Conservation (phyloP, 495 filamentous ascomycete species). For the Haplographium delicatum region DNA sequence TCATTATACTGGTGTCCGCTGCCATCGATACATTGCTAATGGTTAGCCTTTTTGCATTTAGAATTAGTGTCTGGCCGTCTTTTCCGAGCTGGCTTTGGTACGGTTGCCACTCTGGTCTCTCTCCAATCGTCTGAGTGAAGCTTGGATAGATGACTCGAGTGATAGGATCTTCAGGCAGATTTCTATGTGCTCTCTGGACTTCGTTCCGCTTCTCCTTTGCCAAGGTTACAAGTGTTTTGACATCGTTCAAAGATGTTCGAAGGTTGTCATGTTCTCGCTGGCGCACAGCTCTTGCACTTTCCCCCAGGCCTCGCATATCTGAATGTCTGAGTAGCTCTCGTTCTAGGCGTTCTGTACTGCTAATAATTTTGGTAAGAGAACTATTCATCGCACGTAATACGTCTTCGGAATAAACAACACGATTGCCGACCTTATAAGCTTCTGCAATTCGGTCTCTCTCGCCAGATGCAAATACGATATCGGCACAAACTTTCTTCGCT, state of each 20-base stretch:
- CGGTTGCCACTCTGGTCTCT: neutral
- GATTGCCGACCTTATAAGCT: conserved; percentile 1
- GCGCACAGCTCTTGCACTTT: neutral
- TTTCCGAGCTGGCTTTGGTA: neutral
- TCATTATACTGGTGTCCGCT: neutral
- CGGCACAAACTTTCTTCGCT: neutral
- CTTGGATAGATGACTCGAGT: neutral
- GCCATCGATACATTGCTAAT: neutral
- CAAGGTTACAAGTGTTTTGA: neutral
- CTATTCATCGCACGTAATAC: neutral
- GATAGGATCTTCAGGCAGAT: neutral
- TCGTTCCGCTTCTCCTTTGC: neutral
- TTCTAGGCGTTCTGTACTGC: neutral
- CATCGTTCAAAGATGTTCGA: neutral
- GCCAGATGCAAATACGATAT: neutral
- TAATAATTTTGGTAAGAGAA: neutral
- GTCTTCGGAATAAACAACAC: neutral
- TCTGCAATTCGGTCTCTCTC: neutral
- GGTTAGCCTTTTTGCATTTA: neutral
- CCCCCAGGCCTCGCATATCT: neutral
- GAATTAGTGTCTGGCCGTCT: neutral
- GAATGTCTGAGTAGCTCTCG: neutral
- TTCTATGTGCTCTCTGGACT: neutral
- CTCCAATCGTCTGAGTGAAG: neutral
- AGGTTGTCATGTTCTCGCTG: neutral